Evolutionary conservation across 306 rosid genomes (phyloP).

Genomic region (Chamaecrista fasciculata): DNA sequence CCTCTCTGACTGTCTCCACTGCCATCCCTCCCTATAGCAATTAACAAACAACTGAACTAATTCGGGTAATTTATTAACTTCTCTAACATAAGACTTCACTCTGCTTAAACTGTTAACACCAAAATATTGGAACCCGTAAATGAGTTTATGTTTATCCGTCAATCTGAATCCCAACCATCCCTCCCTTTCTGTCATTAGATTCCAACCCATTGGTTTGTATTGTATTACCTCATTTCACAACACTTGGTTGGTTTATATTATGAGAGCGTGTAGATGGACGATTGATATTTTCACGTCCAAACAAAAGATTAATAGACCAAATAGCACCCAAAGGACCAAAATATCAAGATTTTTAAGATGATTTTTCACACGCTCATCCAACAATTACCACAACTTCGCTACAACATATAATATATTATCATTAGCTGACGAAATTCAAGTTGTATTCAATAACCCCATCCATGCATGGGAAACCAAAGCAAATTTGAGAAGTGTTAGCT

Average conservation of each 20-base stretch:
- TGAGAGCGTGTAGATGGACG: neutral
- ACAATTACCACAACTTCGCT: neutral
- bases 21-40: neutral
- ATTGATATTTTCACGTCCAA: constrained; percentile 3
- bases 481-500: neutral
- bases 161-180: neutral
- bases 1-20: too few species aligned
- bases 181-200: neutral
- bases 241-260: neutral
- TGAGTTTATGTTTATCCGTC: neutral
- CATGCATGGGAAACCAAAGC: neutral
- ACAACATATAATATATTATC: neutral
- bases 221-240: neutral
- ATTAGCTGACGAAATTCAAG: neutral
- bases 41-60: neutral
- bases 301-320: neutral
- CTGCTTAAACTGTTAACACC: neutral
- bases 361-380: neutral
- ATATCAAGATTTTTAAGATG: constrained; percentile 10
- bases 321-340: neutral
- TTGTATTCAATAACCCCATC: neutral
- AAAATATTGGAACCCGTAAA: neutral
- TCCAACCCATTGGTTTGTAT: neutral
- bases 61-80: neutral
- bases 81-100: neutral